These are phyloP conservation scores for Phylloporus rhodoxanthus DNA, from an alignment of 768 basidiomycete species.

Conservation along the genomic window DNA sequence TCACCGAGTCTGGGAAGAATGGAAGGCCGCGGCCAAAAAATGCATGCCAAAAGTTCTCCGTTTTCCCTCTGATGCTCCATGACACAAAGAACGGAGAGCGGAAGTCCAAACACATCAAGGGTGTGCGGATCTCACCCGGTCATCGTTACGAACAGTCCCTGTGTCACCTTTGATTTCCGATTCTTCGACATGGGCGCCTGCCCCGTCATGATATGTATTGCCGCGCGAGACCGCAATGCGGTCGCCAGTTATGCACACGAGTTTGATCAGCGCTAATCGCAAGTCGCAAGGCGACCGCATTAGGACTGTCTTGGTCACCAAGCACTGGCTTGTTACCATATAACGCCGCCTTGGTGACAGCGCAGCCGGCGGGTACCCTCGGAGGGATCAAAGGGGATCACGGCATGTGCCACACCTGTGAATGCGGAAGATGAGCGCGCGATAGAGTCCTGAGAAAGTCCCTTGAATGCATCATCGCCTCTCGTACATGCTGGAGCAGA, in stretches of 20 bases:
- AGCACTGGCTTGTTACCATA: neutral
- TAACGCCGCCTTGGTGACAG: neutral
- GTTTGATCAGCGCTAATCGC: constrained; percentile 4
- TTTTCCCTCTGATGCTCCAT: neutral
- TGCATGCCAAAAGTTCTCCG: neutral
- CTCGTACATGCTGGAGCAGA: neutral
- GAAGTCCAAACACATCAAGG: constrained; percentile 2
- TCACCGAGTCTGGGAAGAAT: constrained; percentile 3
- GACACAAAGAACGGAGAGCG: constrained; percentile 3
- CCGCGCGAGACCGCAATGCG: neutral
- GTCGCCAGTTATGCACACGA: neutral
- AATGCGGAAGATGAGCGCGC: neutral
- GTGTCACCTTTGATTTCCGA: neutral
- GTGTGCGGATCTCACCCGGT: neutral
- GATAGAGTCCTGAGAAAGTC: neutral
- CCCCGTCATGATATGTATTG: neutral
- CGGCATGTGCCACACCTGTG: constrained; percentile 6
- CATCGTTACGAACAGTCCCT: neutral
- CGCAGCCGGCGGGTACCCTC: neutral
- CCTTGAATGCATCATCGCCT: neutral
- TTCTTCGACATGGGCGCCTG: neutral
- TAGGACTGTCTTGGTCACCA: neutral
- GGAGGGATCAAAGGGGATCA: constrained; percentile 1
- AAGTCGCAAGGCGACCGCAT: neutral
- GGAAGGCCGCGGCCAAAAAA: constrained; percentile 7